Percentiles rank a stretch among this genome's conserved stretches.
These are phyloP conservation scores for Tricholoma saponaceum DNA, from an alignment of 768 basidiomycete genomes.

Conservation along the genomic window DNA sequence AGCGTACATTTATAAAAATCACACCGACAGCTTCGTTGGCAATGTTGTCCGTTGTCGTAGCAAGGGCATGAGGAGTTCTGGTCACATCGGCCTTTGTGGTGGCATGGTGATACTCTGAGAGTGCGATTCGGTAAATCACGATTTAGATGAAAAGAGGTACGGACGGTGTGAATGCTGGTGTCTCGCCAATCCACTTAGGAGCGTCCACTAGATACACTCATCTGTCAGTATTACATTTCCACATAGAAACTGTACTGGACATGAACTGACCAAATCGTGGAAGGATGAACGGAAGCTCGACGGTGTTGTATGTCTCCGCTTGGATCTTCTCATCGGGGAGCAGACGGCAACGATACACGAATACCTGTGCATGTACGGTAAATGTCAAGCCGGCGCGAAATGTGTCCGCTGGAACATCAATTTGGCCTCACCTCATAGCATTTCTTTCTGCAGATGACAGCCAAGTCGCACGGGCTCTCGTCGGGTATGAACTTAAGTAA, in stretches of 20 bases:
- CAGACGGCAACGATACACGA: constrained; percentile 18
- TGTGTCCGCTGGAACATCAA: constrained; percentile 16
- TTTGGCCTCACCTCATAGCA: constrained; percentile 40
- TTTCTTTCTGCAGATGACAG: constrained; percentile 40
- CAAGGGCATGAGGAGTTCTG: constrained; percentile 35
- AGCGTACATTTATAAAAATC: constrained; percentile 13
- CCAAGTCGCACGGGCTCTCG: constrained; percentile 44
- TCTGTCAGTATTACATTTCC: background rate
- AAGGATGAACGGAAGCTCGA: background rate
- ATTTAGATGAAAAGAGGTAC: background rate
- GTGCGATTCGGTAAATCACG: background rate
- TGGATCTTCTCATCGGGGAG: constrained; percentile 14
- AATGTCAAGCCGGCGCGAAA: constrained; percentile 1
- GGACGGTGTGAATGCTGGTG: constrained; percentile 7
- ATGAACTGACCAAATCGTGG: constrained; percentile 4
- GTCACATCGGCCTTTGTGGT: constrained; percentile 46
- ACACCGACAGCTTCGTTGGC: constrained; percentile 48
- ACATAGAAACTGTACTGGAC: background rate
- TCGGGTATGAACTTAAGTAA: constrained; percentile 43
- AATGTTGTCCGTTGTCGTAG: constrained; percentile 32
- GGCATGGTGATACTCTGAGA: constrained; percentile 34
- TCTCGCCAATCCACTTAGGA: background rate
- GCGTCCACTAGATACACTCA: constrained; percentile 6
- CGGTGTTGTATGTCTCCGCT: background rate
- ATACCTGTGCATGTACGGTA: constrained; percentile 13